Percentiles rank a stretch among this genome's conserved stretches.
phyloP scores from a whole-genome alignment of 2,329 filamentous ascomycete genomes.

The Amauroascus verrucosus region DNA sequence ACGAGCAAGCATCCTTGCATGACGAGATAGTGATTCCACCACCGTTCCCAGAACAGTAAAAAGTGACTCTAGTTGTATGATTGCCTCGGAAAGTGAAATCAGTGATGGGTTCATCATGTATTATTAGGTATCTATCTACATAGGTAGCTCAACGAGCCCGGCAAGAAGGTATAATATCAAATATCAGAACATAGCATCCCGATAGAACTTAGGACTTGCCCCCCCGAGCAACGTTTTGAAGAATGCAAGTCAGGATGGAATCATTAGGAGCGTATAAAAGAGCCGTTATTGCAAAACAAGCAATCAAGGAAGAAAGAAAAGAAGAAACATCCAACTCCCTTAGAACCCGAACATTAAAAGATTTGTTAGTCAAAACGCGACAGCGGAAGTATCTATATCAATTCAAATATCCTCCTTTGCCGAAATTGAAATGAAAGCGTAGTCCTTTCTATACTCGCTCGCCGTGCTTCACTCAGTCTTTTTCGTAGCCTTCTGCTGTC shows the following conservation, averaged over 20 bases:
- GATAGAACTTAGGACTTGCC: background rate
- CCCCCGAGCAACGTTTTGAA: background rate
- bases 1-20: conserved; percentile 25
- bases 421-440: background rate
- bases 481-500: conserved; percentile 44
- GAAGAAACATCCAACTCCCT: background rate
- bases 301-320: background rate
- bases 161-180: background rate
- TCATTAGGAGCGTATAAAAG: conserved; percentile 9
- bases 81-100: background rate
- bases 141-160: background rate
- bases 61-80: background rate
- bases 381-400: background rate
- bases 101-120: conserved; percentile 4
- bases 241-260: background rate
- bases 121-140: conserved; percentile 7
- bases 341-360: background rate
- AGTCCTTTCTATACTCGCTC: background rate
- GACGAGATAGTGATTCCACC: conserved; percentile 10
- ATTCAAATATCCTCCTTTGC: background rate
- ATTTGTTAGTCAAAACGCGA: background rate
- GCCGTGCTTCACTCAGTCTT: conserved; percentile 14
- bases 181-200: background rate
- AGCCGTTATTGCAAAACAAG: background rate
- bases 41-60: conserved; percentile 3